phyloP scores from a whole-genome alignment of 75 land plant species.

The Adiantum capillusveneris region DNA sequence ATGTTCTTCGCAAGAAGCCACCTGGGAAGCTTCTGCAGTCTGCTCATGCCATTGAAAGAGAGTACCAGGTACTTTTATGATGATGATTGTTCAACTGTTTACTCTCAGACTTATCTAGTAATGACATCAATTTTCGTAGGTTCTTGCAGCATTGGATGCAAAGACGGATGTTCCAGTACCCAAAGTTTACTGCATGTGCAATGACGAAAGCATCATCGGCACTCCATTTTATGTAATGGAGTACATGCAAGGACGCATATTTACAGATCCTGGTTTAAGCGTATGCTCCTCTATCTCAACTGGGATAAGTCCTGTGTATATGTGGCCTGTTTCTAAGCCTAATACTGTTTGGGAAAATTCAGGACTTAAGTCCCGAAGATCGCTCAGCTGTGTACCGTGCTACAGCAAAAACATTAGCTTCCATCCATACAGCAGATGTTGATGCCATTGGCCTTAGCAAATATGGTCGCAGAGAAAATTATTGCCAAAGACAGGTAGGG shows the following conservation, averaged over 20 bases:
- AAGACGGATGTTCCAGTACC: conserved; percentile 85
- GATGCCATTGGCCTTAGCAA: conserved; percentile 63
- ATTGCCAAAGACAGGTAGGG: conserved; percentile 83
- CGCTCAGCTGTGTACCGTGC: conserved; percentile 65
- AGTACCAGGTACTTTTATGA: conserved; percentile 76
- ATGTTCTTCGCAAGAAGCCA: conserved; percentile 94
- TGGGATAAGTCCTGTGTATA: too few species aligned
- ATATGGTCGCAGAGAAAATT: conserved; percentile 71
- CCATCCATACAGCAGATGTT: conserved; percentile 70
- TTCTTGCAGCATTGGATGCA: conserved; percentile 59
- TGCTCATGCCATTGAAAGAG: conserved; percentile 94
- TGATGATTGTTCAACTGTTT: too few species aligned
- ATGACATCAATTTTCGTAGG: conserved; percentile 37
- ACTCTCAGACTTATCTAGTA: too few species aligned
- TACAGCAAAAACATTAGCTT: conserved; percentile 67
- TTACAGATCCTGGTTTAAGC: conserved; percentile 52
- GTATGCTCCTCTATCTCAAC: conserved; percentile 41
- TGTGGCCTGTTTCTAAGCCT: too few species aligned
- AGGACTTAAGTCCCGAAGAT: conserved; percentile 37
- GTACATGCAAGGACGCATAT: conserved; percentile 83
- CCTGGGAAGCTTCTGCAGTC: conserved; percentile 71
- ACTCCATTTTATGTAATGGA: conserved; percentile 98
- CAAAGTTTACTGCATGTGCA: conserved; percentile 75
- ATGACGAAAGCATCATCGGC: conserved; percentile 82
- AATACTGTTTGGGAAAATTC: background rate